These are phyloP conservation scores for Henckelia pumila DNA, from an alignment of 257 asterid species.

Conservation along the genomic window DNA sequence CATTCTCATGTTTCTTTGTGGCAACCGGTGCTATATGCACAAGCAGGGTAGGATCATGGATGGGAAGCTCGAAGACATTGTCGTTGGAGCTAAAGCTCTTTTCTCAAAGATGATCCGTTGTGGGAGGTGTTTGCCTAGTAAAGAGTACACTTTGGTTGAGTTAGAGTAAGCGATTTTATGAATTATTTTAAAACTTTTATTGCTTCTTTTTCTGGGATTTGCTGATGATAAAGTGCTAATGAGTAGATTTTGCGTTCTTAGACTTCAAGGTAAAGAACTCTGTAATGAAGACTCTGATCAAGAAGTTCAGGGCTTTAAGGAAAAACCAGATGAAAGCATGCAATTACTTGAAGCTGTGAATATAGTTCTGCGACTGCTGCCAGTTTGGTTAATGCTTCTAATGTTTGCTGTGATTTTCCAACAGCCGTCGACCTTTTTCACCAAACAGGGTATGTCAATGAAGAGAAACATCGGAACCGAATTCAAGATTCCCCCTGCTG, in stretches of 20 bases:
- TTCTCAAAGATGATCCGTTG: slow-evolving; percentile 37
- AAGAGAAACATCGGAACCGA: slow-evolving; percentile 51
- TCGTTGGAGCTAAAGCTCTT: slow-evolving; percentile 40
- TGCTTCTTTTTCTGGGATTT: background rate
- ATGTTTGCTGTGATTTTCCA: slow-evolving; percentile 90
- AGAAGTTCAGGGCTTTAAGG: background rate
- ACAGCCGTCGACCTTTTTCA: slow-evolving; percentile 90
- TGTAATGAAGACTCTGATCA: slow-evolving; percentile 35
- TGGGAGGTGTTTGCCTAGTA: slow-evolving; percentile 22
- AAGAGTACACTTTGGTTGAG: slow-evolving; percentile 43
- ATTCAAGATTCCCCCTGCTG: slow-evolving; percentile 93
- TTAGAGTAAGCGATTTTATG: slow-evolving; percentile 57
- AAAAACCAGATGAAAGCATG: slow-evolving; percentile 24
- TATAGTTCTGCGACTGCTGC: slow-evolving; percentile 54
- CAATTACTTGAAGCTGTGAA: slow-evolving; percentile 37
- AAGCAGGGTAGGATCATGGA: slow-evolving; percentile 27
- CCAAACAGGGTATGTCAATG: slow-evolving; percentile 96
- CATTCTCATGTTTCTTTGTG: slow-evolving; percentile 49
- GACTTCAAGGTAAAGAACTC: slow-evolving; percentile 52
- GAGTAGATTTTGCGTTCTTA: slow-evolving; percentile 23
- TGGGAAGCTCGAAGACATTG: slow-evolving; percentile 32
- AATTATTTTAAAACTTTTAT: background rate
- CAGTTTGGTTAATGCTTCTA: slow-evolving; percentile 80
- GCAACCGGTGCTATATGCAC: slow-evolving; percentile 45
- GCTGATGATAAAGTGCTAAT: background rate